phyloP scores from a whole-genome alignment of 495 filamentous ascomycete species.

The Talaromyces adpressus region DNA sequence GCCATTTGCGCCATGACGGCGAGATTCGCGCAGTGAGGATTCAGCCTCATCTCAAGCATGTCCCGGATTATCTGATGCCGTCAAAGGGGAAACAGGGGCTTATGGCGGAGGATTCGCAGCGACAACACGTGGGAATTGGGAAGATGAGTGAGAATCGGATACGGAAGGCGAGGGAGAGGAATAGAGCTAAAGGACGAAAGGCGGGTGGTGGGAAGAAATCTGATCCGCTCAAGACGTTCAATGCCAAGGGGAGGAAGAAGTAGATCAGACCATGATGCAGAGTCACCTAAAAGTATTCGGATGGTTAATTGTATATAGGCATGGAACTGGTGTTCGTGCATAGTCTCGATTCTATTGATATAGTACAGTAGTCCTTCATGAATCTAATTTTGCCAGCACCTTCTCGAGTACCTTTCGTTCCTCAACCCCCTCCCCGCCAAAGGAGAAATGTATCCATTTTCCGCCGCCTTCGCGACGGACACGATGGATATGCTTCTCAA shows the following conservation, averaged over 20 bases:
- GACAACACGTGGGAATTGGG: constrained; percentile 71
- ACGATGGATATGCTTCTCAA: constrained; percentile 21
- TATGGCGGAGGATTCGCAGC: constrained; percentile 44
- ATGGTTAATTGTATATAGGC: neutral
- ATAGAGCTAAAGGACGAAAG: constrained; percentile 46
- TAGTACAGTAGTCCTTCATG: neutral
- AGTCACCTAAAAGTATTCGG: neutral
- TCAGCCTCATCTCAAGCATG: constrained; percentile 87
- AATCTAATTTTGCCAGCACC: neutral
- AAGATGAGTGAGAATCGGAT: constrained; percentile 69
- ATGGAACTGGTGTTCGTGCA: neutral
- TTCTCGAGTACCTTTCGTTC: neutral
- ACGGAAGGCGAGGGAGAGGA: constrained; percentile 61
- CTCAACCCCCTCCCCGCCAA: constrained; percentile 21
- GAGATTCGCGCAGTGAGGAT: constrained; percentile 73
- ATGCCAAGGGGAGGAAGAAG: constrained; percentile 31
- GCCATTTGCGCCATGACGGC: constrained; percentile 82
- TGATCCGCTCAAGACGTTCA: constrained; percentile 90
- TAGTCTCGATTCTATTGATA: neutral
- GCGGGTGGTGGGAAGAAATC: constrained; percentile 51
- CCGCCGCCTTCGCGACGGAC: constrained; percentile 22
- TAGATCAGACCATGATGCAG: neutral
- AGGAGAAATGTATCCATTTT: constrained; percentile 33
- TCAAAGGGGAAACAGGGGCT: constrained; percentile 64
- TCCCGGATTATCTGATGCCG: constrained; percentile 91